Conservation (phyloP, 2,329 filamentous ascomycete species). For the Chrysoporthe austroafricana region DNA sequence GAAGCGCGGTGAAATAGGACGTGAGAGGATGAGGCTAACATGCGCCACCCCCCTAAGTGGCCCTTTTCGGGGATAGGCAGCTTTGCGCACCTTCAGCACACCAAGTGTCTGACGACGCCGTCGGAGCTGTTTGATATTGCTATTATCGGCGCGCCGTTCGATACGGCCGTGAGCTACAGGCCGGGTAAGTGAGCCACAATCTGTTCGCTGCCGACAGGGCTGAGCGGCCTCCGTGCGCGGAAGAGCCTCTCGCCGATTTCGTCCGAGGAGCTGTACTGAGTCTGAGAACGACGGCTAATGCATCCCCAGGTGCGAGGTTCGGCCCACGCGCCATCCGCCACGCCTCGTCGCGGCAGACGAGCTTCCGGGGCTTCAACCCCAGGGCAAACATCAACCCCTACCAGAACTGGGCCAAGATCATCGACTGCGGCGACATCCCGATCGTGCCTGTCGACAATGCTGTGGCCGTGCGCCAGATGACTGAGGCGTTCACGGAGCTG, state of each 20-base stretch:
- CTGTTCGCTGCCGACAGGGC: not conserved
- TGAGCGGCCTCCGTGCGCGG: not conserved
- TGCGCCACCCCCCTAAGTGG: slow-evolving; percentile 45
- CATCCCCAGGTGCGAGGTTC: slow-evolving; percentile 67
- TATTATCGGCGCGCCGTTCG: slow-evolving; percentile 74
- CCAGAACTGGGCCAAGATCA: slow-evolving; percentile 73
- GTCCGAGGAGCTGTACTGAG: not conserved
- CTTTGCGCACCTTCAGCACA: slow-evolving; percentile 72
- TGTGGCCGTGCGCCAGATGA: slow-evolving; percentile 83
- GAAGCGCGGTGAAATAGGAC: too few relatives aligned
- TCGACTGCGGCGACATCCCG: slow-evolving; percentile 92
- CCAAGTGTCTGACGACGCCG: slow-evolving; percentile 71
- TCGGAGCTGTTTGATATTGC: slow-evolving; percentile 70
- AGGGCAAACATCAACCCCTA: slow-evolving; percentile 85
- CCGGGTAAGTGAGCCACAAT: slow-evolving; percentile 52
- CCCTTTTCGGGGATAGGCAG: slow-evolving; percentile 75
- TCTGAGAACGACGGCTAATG: not conserved
- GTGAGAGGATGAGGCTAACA: not conserved
- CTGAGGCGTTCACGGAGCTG: slow-evolving; percentile 75
- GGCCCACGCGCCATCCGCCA: slow-evolving; percentile 86
- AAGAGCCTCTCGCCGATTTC: not conserved
- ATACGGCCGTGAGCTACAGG: slow-evolving; percentile 73
- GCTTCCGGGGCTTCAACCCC: slow-evolving; percentile 80
- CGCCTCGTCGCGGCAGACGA: slow-evolving; percentile 79
- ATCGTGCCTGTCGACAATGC: slow-evolving; percentile 85